phyloP scores from a whole-genome alignment of 1,284 basidiomycete genomes.

The Boletellus deceptivus region DNA sequence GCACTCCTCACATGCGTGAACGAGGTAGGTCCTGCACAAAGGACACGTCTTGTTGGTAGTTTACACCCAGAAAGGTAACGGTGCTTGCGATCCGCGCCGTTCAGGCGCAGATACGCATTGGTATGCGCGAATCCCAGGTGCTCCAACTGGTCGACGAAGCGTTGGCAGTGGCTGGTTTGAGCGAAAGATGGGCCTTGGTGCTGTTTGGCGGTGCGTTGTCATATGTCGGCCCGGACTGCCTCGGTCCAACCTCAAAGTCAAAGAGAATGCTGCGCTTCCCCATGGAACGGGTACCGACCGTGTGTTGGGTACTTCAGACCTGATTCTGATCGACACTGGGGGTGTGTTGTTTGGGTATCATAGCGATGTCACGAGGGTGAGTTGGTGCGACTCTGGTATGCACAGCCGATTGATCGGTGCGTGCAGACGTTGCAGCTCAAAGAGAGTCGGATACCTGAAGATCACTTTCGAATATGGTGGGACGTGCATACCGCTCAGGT shows the following conservation, averaged over 20 bases:
- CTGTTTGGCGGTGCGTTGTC: slow-evolving; percentile 72
- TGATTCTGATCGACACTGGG: slow-evolving; percentile 78
- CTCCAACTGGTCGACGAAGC: slow-evolving; percentile 53
- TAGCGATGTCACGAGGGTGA: slow-evolving; percentile 76
- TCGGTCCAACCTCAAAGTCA: slow-evolving; percentile 5
- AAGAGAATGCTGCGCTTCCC: slow-evolving; percentile 83
- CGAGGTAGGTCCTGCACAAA: slow-evolving; percentile 49
- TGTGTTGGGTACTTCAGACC: slow-evolving; percentile 53
- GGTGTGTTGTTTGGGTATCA: slow-evolving; percentile 71
- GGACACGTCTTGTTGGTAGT: slow-evolving; percentile 1
- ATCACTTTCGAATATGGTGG: slow-evolving; percentile 65
- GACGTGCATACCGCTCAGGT: slow-evolving; percentile 65
- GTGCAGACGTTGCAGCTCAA: slow-evolving; percentile 68
- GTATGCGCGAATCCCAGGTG: slow-evolving; percentile 75
- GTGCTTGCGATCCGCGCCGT: slow-evolving; percentile 71
- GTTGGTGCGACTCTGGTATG: slow-evolving; percentile 14
- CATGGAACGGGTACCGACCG: slow-evolving; percentile 78
- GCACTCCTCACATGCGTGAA: slow-evolving; percentile 76
- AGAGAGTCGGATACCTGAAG: slow-evolving; percentile 50
- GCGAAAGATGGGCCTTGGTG: slow-evolving; percentile 58
- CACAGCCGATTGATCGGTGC: neutral
- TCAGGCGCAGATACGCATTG: slow-evolving; percentile 59
- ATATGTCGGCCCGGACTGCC: neutral
- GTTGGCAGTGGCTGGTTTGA: slow-evolving; percentile 57
- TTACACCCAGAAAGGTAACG: slow-evolving; percentile 56